These are phyloP conservation scores for Calocera cornea DNA, from an alignment of 768 basidiomycete genomes.

Conservation along the genomic window DNA sequence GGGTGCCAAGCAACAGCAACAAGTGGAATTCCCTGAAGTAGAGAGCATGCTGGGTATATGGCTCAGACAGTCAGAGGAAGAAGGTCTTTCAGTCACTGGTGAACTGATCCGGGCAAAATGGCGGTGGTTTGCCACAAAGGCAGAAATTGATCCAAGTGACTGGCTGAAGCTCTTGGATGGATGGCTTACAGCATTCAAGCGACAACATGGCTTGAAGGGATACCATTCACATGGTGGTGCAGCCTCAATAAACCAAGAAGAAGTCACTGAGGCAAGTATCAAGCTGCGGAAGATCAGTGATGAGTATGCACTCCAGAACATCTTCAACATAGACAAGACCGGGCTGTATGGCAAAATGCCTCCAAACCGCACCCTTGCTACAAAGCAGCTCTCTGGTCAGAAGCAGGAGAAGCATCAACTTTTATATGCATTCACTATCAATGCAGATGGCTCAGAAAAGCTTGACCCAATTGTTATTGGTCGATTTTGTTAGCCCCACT, in stretches of 20 bases:
- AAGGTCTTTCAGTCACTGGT: conserved; percentile 25
- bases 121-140: conserved; percentile 24
- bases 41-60: conserved; percentile 27
- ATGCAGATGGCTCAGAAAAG: conserved; percentile 26
- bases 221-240: conserved; percentile 21
- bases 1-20: conserved; percentile 15
- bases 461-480: conserved; percentile 26
- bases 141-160: conserved; percentile 24
- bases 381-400: neutral
- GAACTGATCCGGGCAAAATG: conserved; percentile 28
- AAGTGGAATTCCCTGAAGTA: conserved; percentile 26
- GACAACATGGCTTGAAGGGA: neutral
- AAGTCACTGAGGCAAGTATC: conserved; percentile 16
- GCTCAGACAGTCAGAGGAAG: conserved; percentile 26
- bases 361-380: conserved; percentile 19
- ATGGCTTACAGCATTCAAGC: conserved; percentile 16
- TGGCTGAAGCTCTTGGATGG: conserved; percentile 25
- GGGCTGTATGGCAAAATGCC: conserved; percentile 11
- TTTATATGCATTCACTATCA: conserved; percentile 8
- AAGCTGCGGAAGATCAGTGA: conserved; percentile 12
- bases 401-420: neutral
- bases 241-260: conserved; percentile 18
- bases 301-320: neutral
- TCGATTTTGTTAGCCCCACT: conserved; percentile 22
- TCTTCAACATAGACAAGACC: conserved; percentile 5